Conservation (phyloP, 805 yeast genomes). For the Metschnikowia arizonensis region DNA sequence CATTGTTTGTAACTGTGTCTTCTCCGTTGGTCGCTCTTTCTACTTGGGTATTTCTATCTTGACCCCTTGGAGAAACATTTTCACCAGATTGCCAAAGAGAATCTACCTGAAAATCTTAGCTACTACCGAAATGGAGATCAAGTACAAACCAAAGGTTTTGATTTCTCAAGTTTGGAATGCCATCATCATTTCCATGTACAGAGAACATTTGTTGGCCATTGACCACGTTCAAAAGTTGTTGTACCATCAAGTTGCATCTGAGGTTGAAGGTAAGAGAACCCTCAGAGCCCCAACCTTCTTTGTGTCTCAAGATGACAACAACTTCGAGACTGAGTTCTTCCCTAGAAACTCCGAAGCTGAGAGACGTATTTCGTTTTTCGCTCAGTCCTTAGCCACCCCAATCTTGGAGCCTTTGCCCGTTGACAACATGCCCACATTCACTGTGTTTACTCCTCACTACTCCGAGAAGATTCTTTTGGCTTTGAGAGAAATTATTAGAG, state of each 20-base stretch:
- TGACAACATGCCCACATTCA: constrained; percentile 98
- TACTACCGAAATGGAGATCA: constrained; percentile 98
- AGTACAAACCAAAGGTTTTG: constrained; percentile 96
- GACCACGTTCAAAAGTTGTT: constrained; percentile 97
- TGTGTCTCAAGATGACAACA: constrained; percentile 93
- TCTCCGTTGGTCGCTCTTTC: constrained; percentile 96
- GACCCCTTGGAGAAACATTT: constrained; percentile 99
- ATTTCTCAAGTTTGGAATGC: constrained; percentile 99
- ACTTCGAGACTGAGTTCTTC: constrained; percentile 94
- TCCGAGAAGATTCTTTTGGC: constrained; percentile 75
- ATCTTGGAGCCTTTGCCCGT: constrained; percentile 98
- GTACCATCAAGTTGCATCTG: constrained; percentile 98
- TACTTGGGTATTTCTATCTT: constrained; percentile 97
- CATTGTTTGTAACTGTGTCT: constrained; percentile 88
- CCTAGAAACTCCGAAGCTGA: constrained; percentile 97
- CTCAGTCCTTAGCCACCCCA: constrained; percentile 97
- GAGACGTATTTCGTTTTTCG: constrained; percentile 98
- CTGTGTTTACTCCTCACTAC: constrained; percentile 86
- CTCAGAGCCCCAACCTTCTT: constrained; percentile 98
- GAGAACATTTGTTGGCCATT: constrained; percentile 96
- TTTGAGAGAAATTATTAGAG: constrained; percentile 73
- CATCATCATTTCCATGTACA: constrained; percentile 97
- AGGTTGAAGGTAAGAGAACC: constrained; percentile 96
- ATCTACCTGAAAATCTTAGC: constrained; percentile 96
- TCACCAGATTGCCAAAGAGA: constrained; percentile 97